Percentiles rank a stretch among this genome's conserved stretches.
phyloP scores from a whole-genome alignment of 306 rosid genomes.

The Dalbergia oliveri region DNA sequence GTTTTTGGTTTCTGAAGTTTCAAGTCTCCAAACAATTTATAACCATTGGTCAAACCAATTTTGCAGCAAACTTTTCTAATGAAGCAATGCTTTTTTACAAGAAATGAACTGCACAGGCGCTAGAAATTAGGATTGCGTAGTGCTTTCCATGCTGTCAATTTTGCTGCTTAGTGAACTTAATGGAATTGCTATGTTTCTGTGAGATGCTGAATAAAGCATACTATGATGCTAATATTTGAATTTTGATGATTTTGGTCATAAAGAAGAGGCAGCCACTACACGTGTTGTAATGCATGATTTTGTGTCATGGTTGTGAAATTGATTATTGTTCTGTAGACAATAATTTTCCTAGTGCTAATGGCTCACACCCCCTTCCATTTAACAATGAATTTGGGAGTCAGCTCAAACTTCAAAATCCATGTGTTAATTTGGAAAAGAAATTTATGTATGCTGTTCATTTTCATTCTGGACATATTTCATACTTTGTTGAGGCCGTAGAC shows the following conservation, averaged over 20 bases:
- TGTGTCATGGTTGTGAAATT: background rate
- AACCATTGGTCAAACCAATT: background rate
- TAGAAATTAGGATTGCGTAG: background rate
- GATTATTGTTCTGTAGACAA: background rate
- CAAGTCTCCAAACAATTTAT: background rate
- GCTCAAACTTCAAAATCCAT: constrained; percentile 22
- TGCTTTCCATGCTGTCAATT: background rate
- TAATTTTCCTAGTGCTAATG: background rate
- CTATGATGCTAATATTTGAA: background rate
- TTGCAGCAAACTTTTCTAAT: background rate
- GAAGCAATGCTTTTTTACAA: background rate
- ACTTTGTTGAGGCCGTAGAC: background rate
- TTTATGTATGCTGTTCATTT: background rate
- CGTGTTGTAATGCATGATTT: background rate
- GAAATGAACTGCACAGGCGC: background rate
- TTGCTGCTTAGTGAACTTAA: background rate
- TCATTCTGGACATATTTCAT: constrained; percentile 5
- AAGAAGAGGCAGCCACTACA: background rate
- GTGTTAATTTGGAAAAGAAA: background rate
- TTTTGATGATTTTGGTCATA: background rate
- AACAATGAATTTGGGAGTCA: background rate
- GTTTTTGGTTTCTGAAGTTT: background rate
- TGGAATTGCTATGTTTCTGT: constrained; percentile 13
- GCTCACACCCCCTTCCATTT: background rate
- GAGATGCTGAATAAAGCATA: constrained; percentile 1